Evolutionary conservation across 805 yeast species (phyloP), one percentile per base, ranked within the genome.

Genomic region (Ogataea pilisensis): DNA sequence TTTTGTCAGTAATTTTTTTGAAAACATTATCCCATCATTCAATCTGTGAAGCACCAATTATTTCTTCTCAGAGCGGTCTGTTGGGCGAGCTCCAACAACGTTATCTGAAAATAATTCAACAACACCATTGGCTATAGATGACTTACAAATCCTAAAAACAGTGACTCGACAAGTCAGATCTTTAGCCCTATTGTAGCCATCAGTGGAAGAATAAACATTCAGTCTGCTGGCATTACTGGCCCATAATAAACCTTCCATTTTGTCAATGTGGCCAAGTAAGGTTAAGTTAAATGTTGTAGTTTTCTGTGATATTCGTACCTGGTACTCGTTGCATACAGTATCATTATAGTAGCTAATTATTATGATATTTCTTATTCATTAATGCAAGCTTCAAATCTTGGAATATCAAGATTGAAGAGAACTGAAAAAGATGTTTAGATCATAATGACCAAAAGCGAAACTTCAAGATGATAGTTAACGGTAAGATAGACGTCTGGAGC

Each of bases 21-120:
- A 82, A 84, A 32, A 79, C 86, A 37, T 77, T 64, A 82, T 86
- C 60, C 89, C 89, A 64, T 82, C 80, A 60, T 88, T 89, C 57
- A 82, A 70, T 40, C 88, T 82, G 66, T 82, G 89, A 63, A 82
- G 89, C 60, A 82, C 69, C 58, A 82, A 66, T 63, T 81, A 68
- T 51, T 80, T 82, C 63, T 79, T 76, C 50, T 80, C 76, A 61
- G 81, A 87, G 26, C 90, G 75, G 31, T 80, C 69, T 55, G 78
- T 72, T 42, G 88, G 79, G 49, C 91, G 91, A 35, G 82, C 84
- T 60, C 93, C 93, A 32, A 83, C 91, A 46, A 84, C 90, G 65
- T 84, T 89, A 64, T 84, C 93, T 49, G 91, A 86, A 65, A 76
- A 84, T 31, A 89, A 72, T 55, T 91, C 93, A 35, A 87, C 91